phyloP scores from a whole-genome alignment of 2,329 filamentous ascomycete species.

The Ceratocystis variospora region DNA sequence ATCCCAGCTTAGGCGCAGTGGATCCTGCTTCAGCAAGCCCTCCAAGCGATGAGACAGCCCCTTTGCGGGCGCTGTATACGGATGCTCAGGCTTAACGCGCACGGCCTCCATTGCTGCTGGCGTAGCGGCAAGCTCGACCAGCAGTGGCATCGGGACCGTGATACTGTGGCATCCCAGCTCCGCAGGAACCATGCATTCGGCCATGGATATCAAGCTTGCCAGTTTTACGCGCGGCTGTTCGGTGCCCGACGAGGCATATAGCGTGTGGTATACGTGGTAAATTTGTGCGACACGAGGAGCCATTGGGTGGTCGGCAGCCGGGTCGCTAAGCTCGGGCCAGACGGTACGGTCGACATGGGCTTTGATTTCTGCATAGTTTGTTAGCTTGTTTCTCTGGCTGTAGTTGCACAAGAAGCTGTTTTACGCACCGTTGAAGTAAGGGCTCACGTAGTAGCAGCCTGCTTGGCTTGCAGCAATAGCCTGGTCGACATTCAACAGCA shows the following conservation, averaged over 20 bases:
- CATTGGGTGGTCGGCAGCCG: slow-evolving; percentile 35
- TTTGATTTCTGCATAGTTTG: slow-evolving; percentile 27
- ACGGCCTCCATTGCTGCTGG: slow-evolving; percentile 26
- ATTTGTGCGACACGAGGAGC: slow-evolving; percentile 36
- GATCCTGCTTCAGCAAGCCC: slow-evolving; percentile 29
- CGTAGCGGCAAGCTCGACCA: slow-evolving; percentile 28
- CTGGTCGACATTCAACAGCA: slow-evolving; percentile 35
- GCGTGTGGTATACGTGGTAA: slow-evolving; percentile 32
- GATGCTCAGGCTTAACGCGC: slow-evolving; percentile 28
- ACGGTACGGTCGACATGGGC: slow-evolving; percentile 31
- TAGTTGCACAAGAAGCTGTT: no score
- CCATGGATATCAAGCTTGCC: slow-evolving; percentile 32
- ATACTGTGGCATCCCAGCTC: slow-evolving; percentile 35
- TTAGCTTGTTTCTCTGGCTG: slow-evolving; percentile 9
- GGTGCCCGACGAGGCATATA: slow-evolving; percentile 35
- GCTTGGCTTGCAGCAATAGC: slow-evolving; percentile 38
- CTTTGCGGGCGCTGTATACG: slow-evolving; percentile 26
- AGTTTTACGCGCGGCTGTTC: slow-evolving; percentile 36
- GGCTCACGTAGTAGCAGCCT: slow-evolving; percentile 35
- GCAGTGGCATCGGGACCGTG: slow-evolving; percentile 30
- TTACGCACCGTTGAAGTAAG: slow-evolving; percentile 34
- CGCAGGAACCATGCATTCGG: slow-evolving; percentile 34
- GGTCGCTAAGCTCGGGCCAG: slow-evolving; percentile 36
- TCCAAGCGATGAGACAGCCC: slow-evolving; percentile 27
- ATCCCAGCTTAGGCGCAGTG: slow-evolving; percentile 24